Conservation (phyloP, 805 yeast genomes). For the Ogataea populi-albae region DNA sequence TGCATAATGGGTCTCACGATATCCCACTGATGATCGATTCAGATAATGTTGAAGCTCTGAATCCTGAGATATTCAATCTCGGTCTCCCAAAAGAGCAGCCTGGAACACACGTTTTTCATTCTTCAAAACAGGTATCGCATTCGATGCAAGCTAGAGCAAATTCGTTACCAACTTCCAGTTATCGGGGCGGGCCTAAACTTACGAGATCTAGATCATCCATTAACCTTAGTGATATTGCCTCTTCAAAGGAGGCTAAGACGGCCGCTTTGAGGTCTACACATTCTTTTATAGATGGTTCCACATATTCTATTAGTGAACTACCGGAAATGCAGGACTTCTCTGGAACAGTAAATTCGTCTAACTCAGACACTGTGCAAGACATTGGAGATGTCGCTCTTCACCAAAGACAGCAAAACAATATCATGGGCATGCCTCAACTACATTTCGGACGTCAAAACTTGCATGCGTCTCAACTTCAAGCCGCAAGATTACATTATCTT, state of each 20-base stretch:
- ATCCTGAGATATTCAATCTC: conserved; percentile 7
- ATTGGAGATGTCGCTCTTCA: too few species aligned
- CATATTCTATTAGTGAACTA: conserved; percentile 16
- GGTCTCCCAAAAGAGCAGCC: conserved; percentile 21
- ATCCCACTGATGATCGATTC: conserved; percentile 21
- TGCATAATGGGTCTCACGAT: conserved; percentile 16
- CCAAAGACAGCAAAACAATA: too few species aligned
- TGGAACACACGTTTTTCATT: neutral
- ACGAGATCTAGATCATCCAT: conserved; percentile 50
- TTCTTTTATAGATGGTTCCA: conserved; percentile 12
- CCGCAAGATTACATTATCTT: conserved; percentile 17
- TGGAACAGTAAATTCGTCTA: conserved; percentile 8
- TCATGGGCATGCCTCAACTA: conserved; percentile 3
- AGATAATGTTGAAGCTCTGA: conserved; percentile 21
- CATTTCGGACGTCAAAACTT: conserved; percentile 1
- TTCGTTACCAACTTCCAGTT: conserved; percentile 16
- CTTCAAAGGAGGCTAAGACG: conserved; percentile 31
- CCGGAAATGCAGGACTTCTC: conserved; percentile 9
- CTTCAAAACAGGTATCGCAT: conserved; percentile 14
- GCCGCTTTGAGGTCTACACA: conserved; percentile 23
- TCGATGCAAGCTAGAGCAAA: conserved; percentile 13
- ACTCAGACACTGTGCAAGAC: conserved; percentile 7
- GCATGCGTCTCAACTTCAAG: conserved; percentile 6
- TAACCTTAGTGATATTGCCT: conserved; percentile 55
- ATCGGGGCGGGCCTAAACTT: conserved; percentile 15